These are phyloP conservation scores for Cyclocybe aegerita DNA, from an alignment of 768 basidiomycete genomes.

Conservation along the genomic window DNA sequence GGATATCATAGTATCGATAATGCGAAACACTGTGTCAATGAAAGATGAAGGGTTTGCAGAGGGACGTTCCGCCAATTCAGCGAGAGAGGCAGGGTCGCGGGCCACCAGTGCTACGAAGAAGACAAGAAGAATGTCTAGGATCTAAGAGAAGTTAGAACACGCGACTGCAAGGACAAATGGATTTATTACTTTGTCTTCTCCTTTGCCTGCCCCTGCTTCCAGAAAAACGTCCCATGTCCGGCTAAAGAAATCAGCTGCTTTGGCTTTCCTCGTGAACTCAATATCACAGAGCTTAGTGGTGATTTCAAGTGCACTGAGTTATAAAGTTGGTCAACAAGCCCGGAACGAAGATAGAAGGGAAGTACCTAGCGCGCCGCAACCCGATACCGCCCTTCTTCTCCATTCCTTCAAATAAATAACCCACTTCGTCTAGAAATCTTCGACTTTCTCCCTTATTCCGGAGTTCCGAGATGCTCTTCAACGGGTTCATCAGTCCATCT, in stretches of 20 bases:
- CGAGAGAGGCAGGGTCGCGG: constrained; percentile 53
- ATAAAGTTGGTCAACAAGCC: neutral
- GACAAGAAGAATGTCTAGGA: constrained; percentile 61
- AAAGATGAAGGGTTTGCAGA: constrained; percentile 21
- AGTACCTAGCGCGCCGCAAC: constrained; percentile 68
- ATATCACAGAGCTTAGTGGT: constrained; percentile 68
- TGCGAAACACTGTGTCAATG: constrained; percentile 40
- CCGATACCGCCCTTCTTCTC: constrained; percentile 48
- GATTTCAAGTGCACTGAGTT: constrained; percentile 70
- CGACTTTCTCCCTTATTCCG: constrained; percentile 79
- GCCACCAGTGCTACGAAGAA: constrained; percentile 66
- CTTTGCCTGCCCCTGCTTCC: constrained; percentile 55
- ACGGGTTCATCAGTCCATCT: constrained; percentile 64
- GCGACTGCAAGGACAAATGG: neutral
- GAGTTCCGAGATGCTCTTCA: constrained; percentile 80
- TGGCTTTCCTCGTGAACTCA: constrained; percentile 79
- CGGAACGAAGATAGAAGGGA: neutral
- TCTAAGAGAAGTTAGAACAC: constrained; percentile 31
- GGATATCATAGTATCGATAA: constrained; percentile 32
- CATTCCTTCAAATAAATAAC: constrained; percentile 83
- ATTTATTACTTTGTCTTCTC: constrained; percentile 50
- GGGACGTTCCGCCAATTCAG: constrained; percentile 49
- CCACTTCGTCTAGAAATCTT: constrained; percentile 80
- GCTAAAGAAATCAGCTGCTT: constrained; percentile 69
- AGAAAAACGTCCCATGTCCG: constrained; percentile 69